These are phyloP conservation scores for Candida nitratophila DNA, from an alignment of 805 yeast species.

Conservation along the genomic window DNA sequence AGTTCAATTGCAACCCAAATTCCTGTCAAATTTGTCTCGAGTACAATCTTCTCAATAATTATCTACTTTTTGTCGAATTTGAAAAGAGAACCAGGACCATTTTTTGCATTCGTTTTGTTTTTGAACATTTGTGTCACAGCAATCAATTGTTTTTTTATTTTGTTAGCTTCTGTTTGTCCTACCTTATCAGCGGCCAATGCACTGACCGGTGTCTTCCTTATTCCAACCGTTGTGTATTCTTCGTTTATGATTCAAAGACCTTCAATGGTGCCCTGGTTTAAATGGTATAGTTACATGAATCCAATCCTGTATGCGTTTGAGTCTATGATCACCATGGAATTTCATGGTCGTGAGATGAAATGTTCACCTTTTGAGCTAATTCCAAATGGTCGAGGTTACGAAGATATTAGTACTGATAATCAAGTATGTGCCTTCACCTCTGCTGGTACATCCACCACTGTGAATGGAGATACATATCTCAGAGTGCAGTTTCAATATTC, in stretches of 20 bases:
- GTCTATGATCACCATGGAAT: slow-evolving; percentile 50
- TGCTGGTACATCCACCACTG: slow-evolving; percentile 41
- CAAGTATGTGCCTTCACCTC: slow-evolving; percentile 50
- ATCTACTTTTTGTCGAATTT: slow-evolving; percentile 48
- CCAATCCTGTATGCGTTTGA: slow-evolving; percentile 46
- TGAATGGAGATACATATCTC: slow-evolving; percentile 46
- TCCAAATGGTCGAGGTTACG: slow-evolving; percentile 54
- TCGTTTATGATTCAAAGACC: slow-evolving; percentile 58
- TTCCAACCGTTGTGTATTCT: slow-evolving; percentile 50
- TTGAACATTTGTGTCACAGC: slow-evolving; percentile 30
- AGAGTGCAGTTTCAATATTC: slow-evolving; percentile 39
- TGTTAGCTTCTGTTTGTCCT: slow-evolving; percentile 44
- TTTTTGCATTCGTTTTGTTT: slow-evolving; percentile 42
- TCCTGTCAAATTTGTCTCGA: slow-evolving; percentile 48
- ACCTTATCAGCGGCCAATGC: slow-evolving; percentile 53
- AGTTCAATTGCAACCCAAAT: slow-evolving; percentile 50
- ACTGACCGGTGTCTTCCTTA: slow-evolving; percentile 46
- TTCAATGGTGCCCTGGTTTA: slow-evolving; percentile 56
- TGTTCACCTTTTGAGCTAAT: slow-evolving; percentile 37
- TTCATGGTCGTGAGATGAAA: slow-evolving; percentile 42
- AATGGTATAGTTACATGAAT: slow-evolving; percentile 46
- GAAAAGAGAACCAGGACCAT: slow-evolving; percentile 46
- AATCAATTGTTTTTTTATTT: slow-evolving; percentile 45
- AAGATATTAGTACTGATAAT: slow-evolving; percentile 28
- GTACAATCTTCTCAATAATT: slow-evolving; percentile 37